phyloP scores from a whole-genome alignment of 140 eudicot species.

The Ambrosia hybrid region DNA sequence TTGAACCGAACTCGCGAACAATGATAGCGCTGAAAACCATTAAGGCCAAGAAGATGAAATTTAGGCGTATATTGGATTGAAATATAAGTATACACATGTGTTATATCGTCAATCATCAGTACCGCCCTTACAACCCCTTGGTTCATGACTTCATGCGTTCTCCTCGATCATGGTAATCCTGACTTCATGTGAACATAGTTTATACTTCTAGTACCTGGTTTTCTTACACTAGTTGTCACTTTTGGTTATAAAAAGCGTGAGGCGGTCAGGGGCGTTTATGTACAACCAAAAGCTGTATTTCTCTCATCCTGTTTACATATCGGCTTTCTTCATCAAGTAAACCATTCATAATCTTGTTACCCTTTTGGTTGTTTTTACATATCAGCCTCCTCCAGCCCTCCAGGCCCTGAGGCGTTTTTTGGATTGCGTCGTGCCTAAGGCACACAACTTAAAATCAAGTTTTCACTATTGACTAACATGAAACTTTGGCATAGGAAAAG shows the following conservation, averaged over 20 bases:
- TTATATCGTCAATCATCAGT: not conserved
- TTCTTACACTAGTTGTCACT: not conserved
- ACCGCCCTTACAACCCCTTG: not conserved
- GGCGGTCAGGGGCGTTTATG: no score
- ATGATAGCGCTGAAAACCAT: slow-evolving; percentile 30
- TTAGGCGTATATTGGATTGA: slow-evolving; percentile 19
- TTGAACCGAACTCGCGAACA: slow-evolving; percentile 36
- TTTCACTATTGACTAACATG: not conserved
- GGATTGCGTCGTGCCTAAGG: no score
- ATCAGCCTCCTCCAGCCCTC: no score
- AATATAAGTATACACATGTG: not conserved
- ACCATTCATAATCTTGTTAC: no score
- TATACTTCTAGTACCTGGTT: not conserved
- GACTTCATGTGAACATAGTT: not conserved
- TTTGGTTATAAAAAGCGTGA: no score
- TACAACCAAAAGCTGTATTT: no score
- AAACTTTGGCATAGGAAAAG: slow-evolving; percentile 5
- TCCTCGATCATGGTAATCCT: slow-evolving; percentile 20
- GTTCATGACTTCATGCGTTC: not conserved
- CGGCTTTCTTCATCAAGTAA: no score
- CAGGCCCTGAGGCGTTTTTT: no score
- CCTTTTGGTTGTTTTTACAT: no score
- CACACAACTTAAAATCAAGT: no score
- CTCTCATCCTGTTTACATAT: no score
- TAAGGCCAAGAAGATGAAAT: slow-evolving; percentile 47